phyloP scores from a whole-genome alignment of 1,284 basidiomycete species.

The Malassezia furfur region DNA sequence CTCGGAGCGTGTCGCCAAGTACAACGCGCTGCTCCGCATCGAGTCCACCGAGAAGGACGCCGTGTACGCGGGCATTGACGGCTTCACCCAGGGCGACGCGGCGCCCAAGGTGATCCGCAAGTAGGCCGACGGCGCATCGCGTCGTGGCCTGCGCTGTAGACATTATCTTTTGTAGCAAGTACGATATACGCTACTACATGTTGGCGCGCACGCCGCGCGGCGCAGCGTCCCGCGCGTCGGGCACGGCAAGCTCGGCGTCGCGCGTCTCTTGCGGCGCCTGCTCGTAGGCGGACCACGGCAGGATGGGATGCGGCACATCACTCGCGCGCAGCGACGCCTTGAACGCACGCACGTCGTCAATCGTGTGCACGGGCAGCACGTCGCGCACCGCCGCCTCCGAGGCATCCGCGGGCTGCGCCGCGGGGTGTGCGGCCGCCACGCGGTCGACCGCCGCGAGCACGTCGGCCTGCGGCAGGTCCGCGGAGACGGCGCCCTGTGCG shows the following conservation, averaged over 20 bases:
- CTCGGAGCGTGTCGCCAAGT: slow-evolving; percentile 83
- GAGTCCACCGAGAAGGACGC: slow-evolving; percentile 34
- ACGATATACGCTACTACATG: not conserved
- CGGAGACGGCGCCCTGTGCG: slow-evolving; percentile 46
- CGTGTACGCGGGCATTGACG: slow-evolving; percentile 43
- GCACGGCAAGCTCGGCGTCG: slow-evolving; percentile 10
- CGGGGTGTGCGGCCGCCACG: slow-evolving; percentile 57
- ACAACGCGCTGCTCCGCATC: slow-evolving; percentile 46
- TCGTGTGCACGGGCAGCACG: slow-evolving; percentile 54
- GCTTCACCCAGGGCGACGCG: slow-evolving; percentile 37
- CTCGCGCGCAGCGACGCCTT: slow-evolving; percentile 56
- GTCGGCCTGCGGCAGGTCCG: slow-evolving; percentile 52
- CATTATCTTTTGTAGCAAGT: not conserved
- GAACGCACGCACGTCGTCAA: slow-evolving; percentile 63
- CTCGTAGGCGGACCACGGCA: slow-evolving; percentile 22
- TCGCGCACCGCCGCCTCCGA: slow-evolving; percentile 49
- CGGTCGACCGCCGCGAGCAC: slow-evolving; percentile 55
- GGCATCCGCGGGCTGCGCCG: slow-evolving; percentile 53
- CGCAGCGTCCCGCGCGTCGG: not conserved
- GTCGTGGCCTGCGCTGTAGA: too few relatives aligned
- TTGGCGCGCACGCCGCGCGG: not conserved
- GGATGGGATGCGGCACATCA: slow-evolving; percentile 51
- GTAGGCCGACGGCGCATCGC: not conserved
- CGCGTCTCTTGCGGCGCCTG: slow-evolving; percentile 18
- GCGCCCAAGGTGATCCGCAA: slow-evolving; percentile 38